Evolutionary conservation across 495 filamentous ascomycete species (phyloP), one percentile per base, ranked within the genome.

Genomic region (Neurospora sp.): DNA sequence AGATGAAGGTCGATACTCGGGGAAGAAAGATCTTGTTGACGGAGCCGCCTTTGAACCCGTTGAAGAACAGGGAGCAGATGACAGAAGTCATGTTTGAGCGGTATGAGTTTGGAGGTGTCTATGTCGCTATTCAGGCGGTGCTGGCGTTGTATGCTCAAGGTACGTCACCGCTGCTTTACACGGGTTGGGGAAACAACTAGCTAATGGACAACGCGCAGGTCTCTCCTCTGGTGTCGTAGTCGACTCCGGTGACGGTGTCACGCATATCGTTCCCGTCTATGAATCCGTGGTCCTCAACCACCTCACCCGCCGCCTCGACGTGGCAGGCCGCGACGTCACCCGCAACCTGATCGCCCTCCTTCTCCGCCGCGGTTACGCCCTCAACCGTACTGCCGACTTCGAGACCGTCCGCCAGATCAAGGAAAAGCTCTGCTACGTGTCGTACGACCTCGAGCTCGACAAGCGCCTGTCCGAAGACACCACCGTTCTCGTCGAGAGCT

Each of bases 351-450:
- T 99, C 79, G 91, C 93, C 59, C 90, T 99, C 40, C 92, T 99
- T 37, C 90, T 98, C 72, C 93, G 96, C 76, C 89, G 96, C 73
- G 96, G 96, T 12, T 99, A 99, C 82, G 96, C 96, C 27, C 87
- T 99, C 69, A 99, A 99, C 89, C 89, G 96, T 77, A 99, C 96
- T 10, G 96, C 96, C 79, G 96, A 99, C 81, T 99, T 99, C 81
- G 96, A 99, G 84, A 99, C 96, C 38, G 96, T 98, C 48, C 93
- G 96, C 61, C 95, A 97, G 82, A 98, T 99, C 84, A 99, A 99
- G 85, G 96, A 99, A 86, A 98, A 98, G 89, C 91, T 99, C 41
- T 98, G 95, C 86, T 99, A 99, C 83, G 94, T 99, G 73, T 97
- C 94, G 5, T 99, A 98, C 85, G 96, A 99, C 82, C 88, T 99